These are phyloP conservation scores for Corrigiola litoralis DNA, from an alignment of 179 eudicot species.

Conservation along the genomic window DNA sequence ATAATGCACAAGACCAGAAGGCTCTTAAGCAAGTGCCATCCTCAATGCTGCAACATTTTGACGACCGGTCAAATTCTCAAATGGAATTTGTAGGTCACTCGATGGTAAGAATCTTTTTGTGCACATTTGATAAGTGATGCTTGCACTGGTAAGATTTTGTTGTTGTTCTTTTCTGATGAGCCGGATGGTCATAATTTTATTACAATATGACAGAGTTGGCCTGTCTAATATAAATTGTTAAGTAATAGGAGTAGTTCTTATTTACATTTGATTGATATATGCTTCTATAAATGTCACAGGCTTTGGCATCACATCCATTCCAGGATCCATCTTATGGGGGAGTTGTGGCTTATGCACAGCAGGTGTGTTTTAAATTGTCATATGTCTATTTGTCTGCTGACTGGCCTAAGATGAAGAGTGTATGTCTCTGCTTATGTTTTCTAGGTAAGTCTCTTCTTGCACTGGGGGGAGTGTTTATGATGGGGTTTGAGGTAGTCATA, in stretches of 20 bases:
- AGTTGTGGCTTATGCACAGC: conserved; percentile 29
- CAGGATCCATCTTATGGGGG: conserved; percentile 31
- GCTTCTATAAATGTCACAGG: conserved; percentile 1
- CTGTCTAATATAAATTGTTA: not conserved
- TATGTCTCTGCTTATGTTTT: too few relatives aligned
- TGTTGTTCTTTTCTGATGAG: not conserved
- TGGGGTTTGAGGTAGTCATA: too few relatives aligned
- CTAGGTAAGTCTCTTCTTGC: too few relatives aligned
- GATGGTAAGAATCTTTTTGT: conserved; percentile 24
- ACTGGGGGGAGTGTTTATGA: too few relatives aligned
- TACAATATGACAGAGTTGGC: not conserved
- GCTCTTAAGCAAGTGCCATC: conserved; percentile 12
- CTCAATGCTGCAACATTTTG: conserved; percentile 14
- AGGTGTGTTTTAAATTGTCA: conserved; percentile 21
- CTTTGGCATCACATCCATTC: conserved; percentile 26
- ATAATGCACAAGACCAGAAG: conserved; percentile 23
- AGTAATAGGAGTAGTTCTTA: not conserved
- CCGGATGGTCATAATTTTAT: not conserved
- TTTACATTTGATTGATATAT: not conserved
- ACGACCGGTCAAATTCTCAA: conserved; percentile 13
- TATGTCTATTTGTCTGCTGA: not conserved
- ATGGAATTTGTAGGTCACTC: conserved; percentile 34
- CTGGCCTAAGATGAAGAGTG: too few relatives aligned
- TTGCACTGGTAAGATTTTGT: not conserved
- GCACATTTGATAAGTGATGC: not conserved